Conservation (phyloP, 148 eudicot genomes). For the Chenopodium album region DNA sequence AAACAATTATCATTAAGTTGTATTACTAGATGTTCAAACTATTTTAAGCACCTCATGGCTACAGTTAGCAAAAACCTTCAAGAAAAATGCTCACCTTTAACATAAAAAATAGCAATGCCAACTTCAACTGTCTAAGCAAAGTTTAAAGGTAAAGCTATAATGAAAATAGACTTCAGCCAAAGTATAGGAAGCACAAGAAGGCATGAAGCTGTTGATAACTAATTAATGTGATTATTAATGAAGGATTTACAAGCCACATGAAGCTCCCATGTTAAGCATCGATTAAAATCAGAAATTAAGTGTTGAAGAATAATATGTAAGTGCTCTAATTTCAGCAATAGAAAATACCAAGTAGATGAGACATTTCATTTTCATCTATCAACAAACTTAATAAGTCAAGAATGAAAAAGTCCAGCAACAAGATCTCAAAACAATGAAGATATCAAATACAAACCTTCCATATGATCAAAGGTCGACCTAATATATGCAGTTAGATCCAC, state of each 20-base stretch:
- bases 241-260: not conserved
- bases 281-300: not conserved
- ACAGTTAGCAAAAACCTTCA: not conserved
- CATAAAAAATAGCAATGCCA: not conserved
- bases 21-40: not conserved
- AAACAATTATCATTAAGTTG: not conserved
- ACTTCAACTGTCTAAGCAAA: not conserved
- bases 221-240: not conserved
- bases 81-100: not conserved
- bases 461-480: conserved; percentile 45
- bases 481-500: conserved; percentile 53
- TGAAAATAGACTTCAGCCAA: conserved; percentile 1
- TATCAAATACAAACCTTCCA: conserved; percentile 48
- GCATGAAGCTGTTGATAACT: too few relatives aligned
- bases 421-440: not conserved
- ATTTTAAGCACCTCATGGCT: not conserved
- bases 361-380: not conserved
- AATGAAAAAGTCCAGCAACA: not conserved
- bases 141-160: not conserved
- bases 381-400: not conserved
- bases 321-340: not conserved
- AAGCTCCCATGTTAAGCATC: not conserved
- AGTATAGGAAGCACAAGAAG: not conserved
- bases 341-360: not conserved
- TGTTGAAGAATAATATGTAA: not conserved